phyloP scores from a whole-genome alignment of 305 asterid genomes.

The Fraxinus ornus region DNA sequence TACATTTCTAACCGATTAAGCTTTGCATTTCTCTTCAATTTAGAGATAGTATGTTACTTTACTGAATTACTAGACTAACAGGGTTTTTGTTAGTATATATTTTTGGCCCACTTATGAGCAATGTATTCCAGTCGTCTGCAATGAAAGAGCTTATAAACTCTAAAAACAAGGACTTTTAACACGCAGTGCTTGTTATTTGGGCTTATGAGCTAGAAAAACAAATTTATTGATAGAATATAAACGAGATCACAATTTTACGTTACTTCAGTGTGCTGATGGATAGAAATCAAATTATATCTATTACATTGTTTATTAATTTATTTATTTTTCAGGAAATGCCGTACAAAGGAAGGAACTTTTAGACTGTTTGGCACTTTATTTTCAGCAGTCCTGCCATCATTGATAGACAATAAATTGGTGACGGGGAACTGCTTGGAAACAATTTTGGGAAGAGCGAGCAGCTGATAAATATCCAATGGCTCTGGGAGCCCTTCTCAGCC shows the following conservation, averaged over 20 bases:
- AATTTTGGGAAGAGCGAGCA: constrained; percentile 25
- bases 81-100: constrained; percentile 27
- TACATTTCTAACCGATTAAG: background rate
- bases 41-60: constrained; percentile 37
- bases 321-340: constrained; percentile 58
- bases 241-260: background rate
- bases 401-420: constrained; percentile 26
- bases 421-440: constrained; percentile 26
- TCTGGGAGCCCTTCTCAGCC: background rate
- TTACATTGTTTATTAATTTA: background rate
- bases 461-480: background rate
- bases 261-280: background rate
- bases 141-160: background rate
- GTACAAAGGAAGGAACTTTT: constrained; percentile 76
- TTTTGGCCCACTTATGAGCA: background rate
- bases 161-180: background rate
- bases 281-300: background rate
- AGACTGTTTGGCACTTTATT: constrained; percentile 27
- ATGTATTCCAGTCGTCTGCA: background rate
- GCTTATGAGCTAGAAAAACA: background rate
- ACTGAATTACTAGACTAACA: constrained; percentile 75
- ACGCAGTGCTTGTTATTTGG: background rate
- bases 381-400: background rate
- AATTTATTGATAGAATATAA: background rate
- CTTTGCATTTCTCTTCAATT: background rate